phyloP scores from a whole-genome alignment of 805 yeast species.

The Kluyveromyces siamensis region DNA sequence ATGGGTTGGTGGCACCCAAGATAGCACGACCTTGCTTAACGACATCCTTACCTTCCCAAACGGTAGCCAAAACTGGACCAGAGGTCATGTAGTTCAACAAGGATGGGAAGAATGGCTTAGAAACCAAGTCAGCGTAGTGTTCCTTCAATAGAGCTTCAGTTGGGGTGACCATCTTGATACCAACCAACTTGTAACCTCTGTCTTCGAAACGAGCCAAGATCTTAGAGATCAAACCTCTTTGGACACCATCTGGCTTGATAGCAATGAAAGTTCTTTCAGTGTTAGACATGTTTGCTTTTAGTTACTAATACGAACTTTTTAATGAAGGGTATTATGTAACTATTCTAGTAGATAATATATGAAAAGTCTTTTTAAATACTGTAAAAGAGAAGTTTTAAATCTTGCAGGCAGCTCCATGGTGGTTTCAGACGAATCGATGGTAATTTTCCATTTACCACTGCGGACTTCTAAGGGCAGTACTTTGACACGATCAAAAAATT shows the following conservation, averaged over 20 bases:
- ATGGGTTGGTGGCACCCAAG: conserved; percentile 99
- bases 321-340: background rate
- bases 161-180: conserved; percentile 84
- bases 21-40: conserved; percentile 97
- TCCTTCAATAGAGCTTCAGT: conserved; percentile 78
- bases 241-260: conserved; percentile 99
- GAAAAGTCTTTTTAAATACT: too few relatives aligned
- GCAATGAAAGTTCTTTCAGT: conserved; percentile 88
- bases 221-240: conserved; percentile 90
- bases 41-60: conserved; percentile 99
- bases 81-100: conserved; percentile 92
- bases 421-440: background rate
- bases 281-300: conserved; percentile 13
- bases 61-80: conserved; percentile 98
- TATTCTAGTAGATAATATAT: too few relatives aligned
- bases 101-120: conserved; percentile 97
- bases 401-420: background rate
- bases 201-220: conserved; percentile 90
- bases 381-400: background rate
- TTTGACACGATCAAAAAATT: background rate
- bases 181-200: conserved; percentile 97
- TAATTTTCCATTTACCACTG: background rate
- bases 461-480: background rate
- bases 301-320: too few relatives aligned
- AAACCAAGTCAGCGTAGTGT: conserved; percentile 92